Evolutionary conservation across 352 stramenopile genomes (phyloP), one percentile per base, ranked within the genome.

Genomic region (Aphanomyces cochlioides): DNA sequence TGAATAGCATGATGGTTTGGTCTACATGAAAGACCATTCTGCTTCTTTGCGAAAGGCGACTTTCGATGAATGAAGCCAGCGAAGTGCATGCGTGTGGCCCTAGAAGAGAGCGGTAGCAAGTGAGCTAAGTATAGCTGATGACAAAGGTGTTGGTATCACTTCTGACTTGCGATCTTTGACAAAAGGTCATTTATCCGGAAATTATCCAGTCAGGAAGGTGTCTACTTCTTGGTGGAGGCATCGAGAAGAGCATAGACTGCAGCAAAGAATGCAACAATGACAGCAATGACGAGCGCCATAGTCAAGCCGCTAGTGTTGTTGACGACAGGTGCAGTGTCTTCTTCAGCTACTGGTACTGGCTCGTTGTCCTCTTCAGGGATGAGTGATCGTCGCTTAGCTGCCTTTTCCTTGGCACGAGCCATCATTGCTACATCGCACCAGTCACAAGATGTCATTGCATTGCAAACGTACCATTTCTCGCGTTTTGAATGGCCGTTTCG

Each of bases 371-470:
- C 59, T 28, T 53, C 15, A 12, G 40, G 37, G 7, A 54, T 47
- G 5, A 47, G 41, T 3, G 59, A 54, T 45, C 40, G n/a, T 5
- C 59, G 59, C 72, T 92, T 92, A 73, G 19, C 17, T 37, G 54
- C 54, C 19, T 37, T 19, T 61, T 61, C 54, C 54, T 88, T 90
- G 6, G 78, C 82, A 61, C 82, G 83, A 7, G 85, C 80, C 37
- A 90, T 87, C 34, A 83, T 81, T 61, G 84, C 84, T 92, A 57
- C 48, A 28, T 28, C 28, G 28, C 28, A 28, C 28, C 28, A 28
- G 43, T 34, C 21, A 47, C 13, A 5, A 36, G 57, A 63, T 47
- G 15, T 69, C 34, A 72, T 34, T 58, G 59, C 39, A 68, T 60
- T 37, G 4, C 7, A 10, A 4, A 58, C 21, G 8, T 7, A 57